A percentile compares a stretch with the other conserved stretches of the same genome.
phyloP scores from a whole-genome alignment of 257 asterid genomes.

The Solanum etuberosum region DNA sequence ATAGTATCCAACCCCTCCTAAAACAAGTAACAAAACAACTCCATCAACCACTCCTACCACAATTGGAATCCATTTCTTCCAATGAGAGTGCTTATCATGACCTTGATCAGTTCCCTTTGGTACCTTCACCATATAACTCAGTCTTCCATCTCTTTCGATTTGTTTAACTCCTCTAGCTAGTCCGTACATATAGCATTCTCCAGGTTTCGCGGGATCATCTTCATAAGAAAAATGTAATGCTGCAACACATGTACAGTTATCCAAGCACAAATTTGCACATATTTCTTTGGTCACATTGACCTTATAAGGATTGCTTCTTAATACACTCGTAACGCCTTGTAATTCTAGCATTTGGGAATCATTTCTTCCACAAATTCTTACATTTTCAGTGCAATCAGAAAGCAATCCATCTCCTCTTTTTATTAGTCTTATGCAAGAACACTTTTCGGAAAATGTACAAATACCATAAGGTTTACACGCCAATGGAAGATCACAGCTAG shows the following conservation, averaged over 20 bases:
- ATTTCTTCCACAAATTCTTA: constrained; percentile 25
- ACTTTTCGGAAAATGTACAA: constrained; percentile 50
- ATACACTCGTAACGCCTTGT: constrained; percentile 45
- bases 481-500: constrained; percentile 66
- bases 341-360: constrained; percentile 54
- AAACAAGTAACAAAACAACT: constrained; percentile 39
- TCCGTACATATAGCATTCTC: constrained; percentile 37
- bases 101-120: constrained; percentile 24
- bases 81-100: constrained; percentile 29
- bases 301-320: constrained; percentile 21
- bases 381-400: constrained; percentile 19
- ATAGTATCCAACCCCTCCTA: constrained; percentile 53
- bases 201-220: not conserved
- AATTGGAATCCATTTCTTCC: constrained; percentile 54
- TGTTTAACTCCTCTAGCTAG: constrained; percentile 58
- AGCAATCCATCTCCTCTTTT: constrained; percentile 10
- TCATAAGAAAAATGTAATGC: constrained; percentile 22
- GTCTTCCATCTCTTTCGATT: constrained; percentile 24
- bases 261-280: constrained; percentile 45
- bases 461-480: constrained; percentile 56
- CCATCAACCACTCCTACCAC: constrained; percentile 68
- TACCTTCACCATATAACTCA: constrained; percentile 50
- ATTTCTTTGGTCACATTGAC: constrained; percentile 24
- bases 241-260: constrained; percentile 59
- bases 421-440: constrained; percentile 46